These are phyloP conservation scores for Amborella trichopoda DNA, from an alignment of 164 flowering plant species.

Conservation along the genomic window DNA sequence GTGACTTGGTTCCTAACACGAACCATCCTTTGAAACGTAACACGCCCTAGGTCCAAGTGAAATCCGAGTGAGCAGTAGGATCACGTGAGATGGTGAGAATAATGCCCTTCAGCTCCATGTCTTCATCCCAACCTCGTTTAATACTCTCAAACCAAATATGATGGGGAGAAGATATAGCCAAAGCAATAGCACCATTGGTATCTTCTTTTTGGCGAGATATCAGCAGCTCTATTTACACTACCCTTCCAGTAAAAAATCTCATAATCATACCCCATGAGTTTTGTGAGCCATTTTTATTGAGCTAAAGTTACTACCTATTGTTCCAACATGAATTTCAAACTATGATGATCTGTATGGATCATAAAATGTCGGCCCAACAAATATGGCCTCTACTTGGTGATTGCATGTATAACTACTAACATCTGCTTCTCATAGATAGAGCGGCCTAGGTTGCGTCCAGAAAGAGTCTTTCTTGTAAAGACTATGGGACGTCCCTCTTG, in stretches of 20 bases:
- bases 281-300: not conserved
- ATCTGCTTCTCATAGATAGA: not conserved
- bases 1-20: not conserved
- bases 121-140: not conserved
- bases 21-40: not conserved
- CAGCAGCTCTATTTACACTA: not conserved
- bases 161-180: not conserved
- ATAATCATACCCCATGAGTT: conserved; percentile 1
- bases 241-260: not conserved
- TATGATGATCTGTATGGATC: conserved; percentile 1
- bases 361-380: not conserved
- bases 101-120: not conserved
- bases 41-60: no score
- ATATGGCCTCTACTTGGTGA: not conserved
- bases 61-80: not conserved
- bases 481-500: not conserved
- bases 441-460: not conserved
- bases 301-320: not conserved
- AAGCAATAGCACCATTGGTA: not conserved
- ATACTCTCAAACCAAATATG: not conserved
- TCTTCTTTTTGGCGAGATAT: not conserved
- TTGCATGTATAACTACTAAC: not conserved
- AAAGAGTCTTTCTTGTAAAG: not conserved
- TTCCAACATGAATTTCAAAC: not conserved
- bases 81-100: not conserved